phyloP scores from a whole-genome alignment of 2,329 filamentous ascomycete species.

The Stagonosporopsis chrysanthemi region DNA sequence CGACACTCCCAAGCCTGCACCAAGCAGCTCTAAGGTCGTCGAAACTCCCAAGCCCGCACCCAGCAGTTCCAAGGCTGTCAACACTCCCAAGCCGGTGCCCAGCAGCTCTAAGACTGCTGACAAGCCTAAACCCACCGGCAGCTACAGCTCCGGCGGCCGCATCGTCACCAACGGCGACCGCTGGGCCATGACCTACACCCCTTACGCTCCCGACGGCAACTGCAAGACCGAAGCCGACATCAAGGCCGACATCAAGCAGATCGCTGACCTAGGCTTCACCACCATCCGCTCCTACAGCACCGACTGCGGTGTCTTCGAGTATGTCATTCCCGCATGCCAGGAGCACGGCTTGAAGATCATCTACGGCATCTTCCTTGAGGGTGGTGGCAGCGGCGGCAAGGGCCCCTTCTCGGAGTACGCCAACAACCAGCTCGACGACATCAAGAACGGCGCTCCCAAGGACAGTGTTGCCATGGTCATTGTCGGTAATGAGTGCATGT shows the following conservation, averaged over 20 bases:
- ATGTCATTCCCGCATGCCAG: constrained; percentile 74
- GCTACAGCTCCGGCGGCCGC: constrained; percentile 34
- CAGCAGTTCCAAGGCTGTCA: constrained; percentile 23
- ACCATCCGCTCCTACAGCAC: constrained; percentile 85
- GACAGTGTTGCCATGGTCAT: constrained; percentile 80
- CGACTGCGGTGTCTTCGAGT: constrained; percentile 83
- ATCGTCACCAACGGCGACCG: constrained; percentile 54
- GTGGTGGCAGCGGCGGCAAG: constrained; percentile 57
- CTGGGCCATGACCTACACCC: constrained; percentile 60
- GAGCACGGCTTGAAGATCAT: constrained; percentile 78
- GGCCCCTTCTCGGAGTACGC: constrained; percentile 60
- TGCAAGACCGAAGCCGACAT: constrained; percentile 55
- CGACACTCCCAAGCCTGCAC: constrained; percentile 25
- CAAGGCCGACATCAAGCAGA: constrained; percentile 51
- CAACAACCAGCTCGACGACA: constrained; percentile 74
- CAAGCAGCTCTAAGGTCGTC: constrained; percentile 26
- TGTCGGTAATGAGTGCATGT: constrained; percentile 90
- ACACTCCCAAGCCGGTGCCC: constrained; percentile 29
- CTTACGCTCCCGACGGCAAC: constrained; percentile 52
- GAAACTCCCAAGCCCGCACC: constrained; percentile 28
- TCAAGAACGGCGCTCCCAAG: constrained; percentile 73
- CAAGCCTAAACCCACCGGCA: constrained; percentile 42
- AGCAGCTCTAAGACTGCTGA: constrained; percentile 29
- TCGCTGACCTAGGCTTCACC: constrained; percentile 63
- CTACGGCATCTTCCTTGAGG: constrained; percentile 85